These are phyloP conservation scores for Epichloe sylvatica DNA, from an alignment of 2,329 filamentous ascomycete species.

Conservation along the genomic window DNA sequence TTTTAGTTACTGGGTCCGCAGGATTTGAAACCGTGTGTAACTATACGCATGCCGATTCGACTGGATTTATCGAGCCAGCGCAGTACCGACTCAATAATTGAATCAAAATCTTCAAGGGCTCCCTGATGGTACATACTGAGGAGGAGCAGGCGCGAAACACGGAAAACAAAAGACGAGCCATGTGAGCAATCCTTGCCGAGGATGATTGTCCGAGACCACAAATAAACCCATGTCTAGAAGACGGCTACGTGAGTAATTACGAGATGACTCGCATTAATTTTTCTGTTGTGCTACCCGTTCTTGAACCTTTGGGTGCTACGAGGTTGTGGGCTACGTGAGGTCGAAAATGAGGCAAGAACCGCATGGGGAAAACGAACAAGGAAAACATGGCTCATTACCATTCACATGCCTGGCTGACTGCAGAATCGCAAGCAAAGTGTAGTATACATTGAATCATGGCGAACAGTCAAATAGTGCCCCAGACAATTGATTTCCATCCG, in stretches of 20 bases:
- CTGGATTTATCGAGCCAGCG: no score
- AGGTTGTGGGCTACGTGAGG: neutral
- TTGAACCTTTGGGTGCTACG: constrained; percentile 3
- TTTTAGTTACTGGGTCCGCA: no score
- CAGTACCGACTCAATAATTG: no score
- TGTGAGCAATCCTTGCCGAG: neutral
- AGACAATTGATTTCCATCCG: neutral
- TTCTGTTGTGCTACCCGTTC: constrained; percentile 1
- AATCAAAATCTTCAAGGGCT: no score
- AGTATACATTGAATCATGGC: neutral
- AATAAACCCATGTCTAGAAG: neutral
- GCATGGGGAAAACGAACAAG: neutral
- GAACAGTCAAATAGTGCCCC: neutral
- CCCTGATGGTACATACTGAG: no score
- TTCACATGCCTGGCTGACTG: neutral
- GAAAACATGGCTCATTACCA: neutral
- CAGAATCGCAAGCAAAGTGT: neutral
- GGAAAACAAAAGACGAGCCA: neutral
- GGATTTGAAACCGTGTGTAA: no score
- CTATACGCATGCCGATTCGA: no score
- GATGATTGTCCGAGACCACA: neutral
- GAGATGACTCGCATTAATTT: constrained; percentile 3
- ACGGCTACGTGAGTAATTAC: neutral
- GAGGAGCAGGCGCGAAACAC: neutral
- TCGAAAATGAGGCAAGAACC: constrained; percentile 15